Evolutionary conservation across 2,329 filamentous ascomycete species (phyloP), one percentile per base, ranked within the genome.

Genomic region (Colletotrichum sp.): DNA sequence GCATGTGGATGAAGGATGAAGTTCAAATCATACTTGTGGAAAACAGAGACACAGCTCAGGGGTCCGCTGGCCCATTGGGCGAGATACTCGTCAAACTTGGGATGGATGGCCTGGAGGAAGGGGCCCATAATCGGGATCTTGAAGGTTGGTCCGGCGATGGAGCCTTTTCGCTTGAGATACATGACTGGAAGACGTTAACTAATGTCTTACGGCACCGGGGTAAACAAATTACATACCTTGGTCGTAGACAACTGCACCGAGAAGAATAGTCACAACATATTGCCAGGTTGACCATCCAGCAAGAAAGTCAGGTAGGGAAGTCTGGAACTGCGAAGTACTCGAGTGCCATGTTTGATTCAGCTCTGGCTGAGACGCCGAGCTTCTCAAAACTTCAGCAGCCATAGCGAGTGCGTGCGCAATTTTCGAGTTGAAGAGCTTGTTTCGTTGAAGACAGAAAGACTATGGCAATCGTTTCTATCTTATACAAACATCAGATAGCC

Each of bases 41-140:
- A 96, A 78, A 96, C 92, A 2, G 94, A 96, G 21, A 96, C 94
- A 80, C 95, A 96, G 83, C 94, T 96, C 74, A 96, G 87, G 24
- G 93, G 90, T n/a, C 93, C 95, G 74, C 93, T 95, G 16, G 91
- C 89, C 94, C 94, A 96, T 87, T 96, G 95, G 14, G 88, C 90
- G 80, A 95, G 90, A 84, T 96, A 96, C 63, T 90, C 87, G 26
- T 91, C 90, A 83, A 96, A 96, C 78, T 93, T 92, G 8, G 95
- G 95, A 79, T 95, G 89, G 34, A 96, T 88, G 4, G 93, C 94
- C 81, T 95, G 90, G 28, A 96, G 85, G 83, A 96, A 96, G 0
- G 95, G 94, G 2, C 95, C 95, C 83, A 95, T 93, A 79, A 94
- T 90, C 0, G 92, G 92, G 43, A 93, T 89, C 81, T 93, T 94